Evolutionary conservation across 2,329 filamentous ascomycete genomes (phyloP).

Genomic region (Fusarium sp.): DNA sequence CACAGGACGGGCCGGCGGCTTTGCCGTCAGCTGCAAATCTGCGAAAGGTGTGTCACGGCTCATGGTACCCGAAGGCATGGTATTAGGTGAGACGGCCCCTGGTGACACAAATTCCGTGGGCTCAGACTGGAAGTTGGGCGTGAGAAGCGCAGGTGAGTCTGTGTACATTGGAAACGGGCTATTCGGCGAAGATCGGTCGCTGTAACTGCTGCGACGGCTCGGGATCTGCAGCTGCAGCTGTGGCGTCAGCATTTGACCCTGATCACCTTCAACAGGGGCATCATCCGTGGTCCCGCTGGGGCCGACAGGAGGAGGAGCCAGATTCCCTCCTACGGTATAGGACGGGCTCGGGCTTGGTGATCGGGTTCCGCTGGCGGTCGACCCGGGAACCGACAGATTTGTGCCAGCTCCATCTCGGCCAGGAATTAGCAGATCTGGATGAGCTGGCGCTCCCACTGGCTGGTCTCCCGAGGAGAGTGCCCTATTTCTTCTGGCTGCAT

Average conservation of each 20-base stretch:
- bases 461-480: conserved; percentile 64
- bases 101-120: conserved; percentile 70
- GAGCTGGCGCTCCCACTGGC: conserved; percentile 33
- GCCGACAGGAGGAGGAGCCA: conserved; percentile 59
- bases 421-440: conserved; percentile 42
- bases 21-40: conserved; percentile 58
- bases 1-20: conserved; percentile 62
- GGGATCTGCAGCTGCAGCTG: conserved; percentile 65
- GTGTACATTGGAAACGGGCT: conserved; percentile 80
- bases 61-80: conserved; percentile 56
- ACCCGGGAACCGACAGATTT: conserved; percentile 39
- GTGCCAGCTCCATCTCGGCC: conserved; percentile 39
- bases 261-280: conserved; percentile 19
- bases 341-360: conserved; percentile 51
- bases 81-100: conserved; percentile 58
- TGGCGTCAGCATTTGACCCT: conserved; percentile 28
- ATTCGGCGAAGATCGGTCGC: conserved; percentile 64
- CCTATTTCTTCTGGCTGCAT: conserved; percentile 49
- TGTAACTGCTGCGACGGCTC: conserved; percentile 59
- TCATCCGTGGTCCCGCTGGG: conserved; percentile 37
- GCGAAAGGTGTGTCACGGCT: conserved; percentile 66
- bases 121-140: conserved; percentile 58
- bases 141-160: conserved; percentile 69
- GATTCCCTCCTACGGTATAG: conserved; percentile 58
- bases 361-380: conserved; percentile 39